Conservation (phyloP, 2,329 filamentous ascomycete genomes). For the Tolypocladium sp. region DNA sequence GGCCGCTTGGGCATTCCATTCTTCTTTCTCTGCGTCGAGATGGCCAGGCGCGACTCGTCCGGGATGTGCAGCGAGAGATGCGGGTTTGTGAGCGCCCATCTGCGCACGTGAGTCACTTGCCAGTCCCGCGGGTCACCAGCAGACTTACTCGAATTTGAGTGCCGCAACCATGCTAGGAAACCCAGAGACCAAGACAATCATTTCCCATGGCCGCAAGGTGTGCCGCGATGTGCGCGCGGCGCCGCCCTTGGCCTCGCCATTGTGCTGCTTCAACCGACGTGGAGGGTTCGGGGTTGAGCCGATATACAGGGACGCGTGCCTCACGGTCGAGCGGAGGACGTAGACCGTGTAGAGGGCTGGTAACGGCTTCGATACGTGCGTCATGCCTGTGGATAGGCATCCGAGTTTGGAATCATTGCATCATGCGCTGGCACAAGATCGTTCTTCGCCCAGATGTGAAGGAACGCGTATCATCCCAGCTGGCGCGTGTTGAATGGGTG, state of each 20-base stretch:
- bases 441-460: not conserved
- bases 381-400: constrained; percentile 21
- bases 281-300: constrained; percentile 86
- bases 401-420: not conserved
- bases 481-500: not conserved
- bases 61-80: constrained; percentile 74
- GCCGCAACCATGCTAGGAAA: constrained; percentile 84
- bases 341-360: constrained; percentile 93
- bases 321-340: constrained; percentile 73
- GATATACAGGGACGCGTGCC: constrained; percentile 68
- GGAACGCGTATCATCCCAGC: not conserved
- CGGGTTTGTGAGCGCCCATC: constrained; percentile 88
- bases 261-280: constrained; percentile 81
- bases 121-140: too few relatives aligned
- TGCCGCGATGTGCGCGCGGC: constrained; percentile 64
- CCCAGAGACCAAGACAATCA: constrained; percentile 76
- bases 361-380: constrained; percentile 46
- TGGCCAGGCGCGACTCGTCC: constrained; percentile 47
- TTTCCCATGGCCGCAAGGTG: constrained; percentile 77
- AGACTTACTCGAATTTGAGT: constrained; percentile 78
- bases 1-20: constrained; percentile 49
- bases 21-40: constrained; percentile 39
- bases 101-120: constrained; percentile 22
- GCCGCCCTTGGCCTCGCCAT: constrained; percentile 74
- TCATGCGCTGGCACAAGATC: not conserved